Base-by-base conservation (phyloP, 2,329 filamentous ascomycete species). In the Pestalotiopsis sp. region DNA sequence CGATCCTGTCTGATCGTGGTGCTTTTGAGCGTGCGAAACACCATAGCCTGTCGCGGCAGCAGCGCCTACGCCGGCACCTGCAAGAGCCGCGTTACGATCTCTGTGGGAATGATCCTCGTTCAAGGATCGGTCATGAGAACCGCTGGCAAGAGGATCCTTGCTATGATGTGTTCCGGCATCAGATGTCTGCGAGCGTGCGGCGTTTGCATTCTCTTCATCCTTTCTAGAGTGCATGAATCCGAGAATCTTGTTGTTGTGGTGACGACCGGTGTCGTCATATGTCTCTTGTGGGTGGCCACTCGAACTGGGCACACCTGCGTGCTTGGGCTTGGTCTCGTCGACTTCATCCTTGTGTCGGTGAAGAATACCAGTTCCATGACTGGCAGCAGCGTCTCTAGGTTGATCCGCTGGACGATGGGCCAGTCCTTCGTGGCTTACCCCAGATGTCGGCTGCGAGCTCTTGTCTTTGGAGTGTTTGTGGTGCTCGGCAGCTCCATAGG, bases 401-500 rank as follows among this genome's bases (percentile, higher is more conserved):
- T 36, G 27, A 0, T 62, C 20, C 25, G 11, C 6, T 9, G 57
- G 12, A 27, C 23, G 23, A 59, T 27, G 20, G 57, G 23, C 57
- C 14, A 52, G 45, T 11, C 14, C 56, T 13, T 23, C 59, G 27
- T 62, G 59, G 4, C n/a, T n/a, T n/a, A 23, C 20, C 20, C 20
- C 20, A 23, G 20, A 23, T 23, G 20, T 23, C 20, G 20, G 20
- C n/a, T 39, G 27, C 14, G 27, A 13, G 11, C 49, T 39, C 14
- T 17, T 6, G 11, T 49, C 61, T n/a, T 25, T 49, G 39, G 20
- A n/a, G 23, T 64, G 38, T 52, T 64, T 31, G 25, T 64, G 41
- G n/a, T 64, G 61, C 23, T 64, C 36, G 5, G n/a, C 7, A 64
- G 61, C 61, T 12, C 61, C 61, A 25, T 64, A 64, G 1, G 61